phyloP scores from a whole-genome alignment of 768 basidiomycete species.

The Xerocomellus intermedius region DNA sequence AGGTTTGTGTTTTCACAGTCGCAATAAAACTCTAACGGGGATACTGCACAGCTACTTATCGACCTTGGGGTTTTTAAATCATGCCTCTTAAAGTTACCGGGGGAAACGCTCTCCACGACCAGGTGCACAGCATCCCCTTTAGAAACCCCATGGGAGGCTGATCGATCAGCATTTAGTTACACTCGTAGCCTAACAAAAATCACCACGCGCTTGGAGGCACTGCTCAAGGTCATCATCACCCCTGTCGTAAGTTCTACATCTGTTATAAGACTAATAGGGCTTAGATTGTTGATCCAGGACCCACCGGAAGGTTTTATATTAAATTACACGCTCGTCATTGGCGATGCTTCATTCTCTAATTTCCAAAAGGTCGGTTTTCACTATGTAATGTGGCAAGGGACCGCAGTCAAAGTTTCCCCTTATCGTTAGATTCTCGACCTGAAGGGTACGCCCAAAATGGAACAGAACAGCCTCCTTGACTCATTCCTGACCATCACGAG shows the following conservation, averaged over 20 bases:
- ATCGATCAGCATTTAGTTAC: conserved; percentile 52
- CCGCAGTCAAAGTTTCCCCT: conserved; percentile 9
- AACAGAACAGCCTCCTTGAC: conserved; percentile 89
- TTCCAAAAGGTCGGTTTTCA: conserved; percentile 87
- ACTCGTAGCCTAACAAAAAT: conserved; percentile 78
- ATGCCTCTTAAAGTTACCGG: conserved; percentile 80
- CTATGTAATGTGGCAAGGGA: neutral
- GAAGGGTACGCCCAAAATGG: conserved; percentile 83
- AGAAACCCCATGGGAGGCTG: conserved; percentile 3
- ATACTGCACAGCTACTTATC: conserved; percentile 64
- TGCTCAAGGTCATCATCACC: conserved; percentile 94
- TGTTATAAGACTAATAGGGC: neutral
- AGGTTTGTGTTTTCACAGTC: conserved; percentile 45
- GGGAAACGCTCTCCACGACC: conserved; percentile 55
- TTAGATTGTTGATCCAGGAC: conserved; percentile 49
- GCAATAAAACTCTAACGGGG: conserved; percentile 6
- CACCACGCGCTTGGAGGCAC: conserved; percentile 79
- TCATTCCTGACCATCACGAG: conserved; percentile 91
- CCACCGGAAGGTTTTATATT: conserved; percentile 93
- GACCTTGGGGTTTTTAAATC: conserved; percentile 88
- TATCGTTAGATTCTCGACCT: conserved; percentile 81
- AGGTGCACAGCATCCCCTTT: conserved; percentile 41
- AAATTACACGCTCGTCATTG: conserved; percentile 92
- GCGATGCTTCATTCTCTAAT: conserved; percentile 92
- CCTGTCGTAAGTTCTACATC: conserved; percentile 63